A percentile compares a stretch with the other conserved stretches of the same genome.
Evolutionary conservation across 805 yeast genomes (phyloP).

Genomic region (Metschnikowia cubensis): DNA sequence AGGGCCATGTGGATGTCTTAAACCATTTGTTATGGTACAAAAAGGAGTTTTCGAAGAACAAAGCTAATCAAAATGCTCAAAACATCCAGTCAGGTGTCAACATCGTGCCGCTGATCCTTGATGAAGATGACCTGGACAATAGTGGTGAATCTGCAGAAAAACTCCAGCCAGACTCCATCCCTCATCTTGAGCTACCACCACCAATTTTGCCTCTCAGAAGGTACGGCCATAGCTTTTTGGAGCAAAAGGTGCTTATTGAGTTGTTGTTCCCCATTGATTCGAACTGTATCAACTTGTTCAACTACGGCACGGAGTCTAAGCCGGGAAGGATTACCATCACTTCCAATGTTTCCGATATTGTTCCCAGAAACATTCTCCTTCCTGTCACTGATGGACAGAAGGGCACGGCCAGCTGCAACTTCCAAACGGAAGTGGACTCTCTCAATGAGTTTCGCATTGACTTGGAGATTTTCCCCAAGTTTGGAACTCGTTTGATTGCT

Average conservation of each 20-base stretch:
- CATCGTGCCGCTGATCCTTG: conserved; percentile 17
- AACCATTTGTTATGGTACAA: conserved; percentile 55
- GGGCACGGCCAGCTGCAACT: conserved; percentile 58
- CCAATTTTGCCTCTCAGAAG: conserved; percentile 91
- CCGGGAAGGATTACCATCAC: conserved; percentile 85
- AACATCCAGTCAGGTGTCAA: background rate
- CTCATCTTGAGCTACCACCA: conserved; percentile 90
- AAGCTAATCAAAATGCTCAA: background rate
- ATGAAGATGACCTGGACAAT: conserved; percentile 33
- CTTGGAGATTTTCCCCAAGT: conserved; percentile 89
- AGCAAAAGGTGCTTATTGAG: conserved; percentile 82
- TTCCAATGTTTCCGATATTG: conserved; percentile 70
- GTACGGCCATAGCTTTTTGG: conserved; percentile 94
- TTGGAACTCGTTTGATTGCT: conserved; percentile 89
- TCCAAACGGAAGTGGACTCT: conserved; percentile 77
- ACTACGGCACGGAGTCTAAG: conserved; percentile 39
- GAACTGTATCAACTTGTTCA: conserved; percentile 46
- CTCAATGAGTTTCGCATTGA: conserved; percentile 62
- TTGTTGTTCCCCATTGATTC: conserved; percentile 54
- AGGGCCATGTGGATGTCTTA: conserved; percentile 82
- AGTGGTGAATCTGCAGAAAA: conserved; percentile 29
- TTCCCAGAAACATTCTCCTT: conserved; percentile 80
- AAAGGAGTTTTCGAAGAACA: conserved; percentile 11
- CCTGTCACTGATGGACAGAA: conserved; percentile 61
- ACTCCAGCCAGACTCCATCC: conserved; percentile 63